These are phyloP conservation scores for Phellopilus nigrolimitatus DNA, from an alignment of 1,284 basidiomycete genomes.

Conservation along the genomic window DNA sequence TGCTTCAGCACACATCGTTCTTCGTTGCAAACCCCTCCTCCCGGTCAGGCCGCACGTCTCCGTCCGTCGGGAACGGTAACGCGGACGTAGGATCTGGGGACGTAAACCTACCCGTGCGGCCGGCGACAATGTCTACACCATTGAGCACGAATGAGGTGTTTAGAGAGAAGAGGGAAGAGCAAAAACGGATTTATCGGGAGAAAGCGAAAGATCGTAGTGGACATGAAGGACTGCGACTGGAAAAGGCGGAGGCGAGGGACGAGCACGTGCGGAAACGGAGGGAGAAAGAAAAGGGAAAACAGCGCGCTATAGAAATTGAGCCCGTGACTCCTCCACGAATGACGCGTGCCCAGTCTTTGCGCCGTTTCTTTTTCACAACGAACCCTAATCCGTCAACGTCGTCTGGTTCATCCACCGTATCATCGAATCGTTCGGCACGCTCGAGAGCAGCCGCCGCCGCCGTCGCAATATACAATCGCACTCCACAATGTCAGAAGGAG, in stretches of 20 bases:
- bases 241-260: neutral
- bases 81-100: neutral
- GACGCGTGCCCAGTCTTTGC: constrained; percentile 2
- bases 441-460: constrained; percentile 1
- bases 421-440: neutral
- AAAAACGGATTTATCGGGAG: too few relatives aligned
- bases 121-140: too few relatives aligned
- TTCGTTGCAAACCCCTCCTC: constrained; percentile 14
- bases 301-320: constrained; percentile 11
- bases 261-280: neutral
- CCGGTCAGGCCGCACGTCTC: constrained; percentile 11
- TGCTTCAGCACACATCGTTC: neutral
- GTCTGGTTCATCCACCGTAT: constrained; percentile 7
- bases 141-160: too few relatives aligned
- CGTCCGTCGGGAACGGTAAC: neutral
- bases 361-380: constrained; percentile 16
- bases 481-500: neutral
- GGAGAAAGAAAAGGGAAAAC: constrained; percentile 4
- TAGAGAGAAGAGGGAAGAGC: too few relatives aligned
- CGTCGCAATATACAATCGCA: constrained; percentile 5
- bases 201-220: too few relatives aligned
- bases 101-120: too few relatives aligned
- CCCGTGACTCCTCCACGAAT: neutral
- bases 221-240: neutral
- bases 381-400: constrained; percentile 13